Conservation (phyloP, 2,329 filamentous ascomycete species). For the Epichloe sibirici region DNA sequence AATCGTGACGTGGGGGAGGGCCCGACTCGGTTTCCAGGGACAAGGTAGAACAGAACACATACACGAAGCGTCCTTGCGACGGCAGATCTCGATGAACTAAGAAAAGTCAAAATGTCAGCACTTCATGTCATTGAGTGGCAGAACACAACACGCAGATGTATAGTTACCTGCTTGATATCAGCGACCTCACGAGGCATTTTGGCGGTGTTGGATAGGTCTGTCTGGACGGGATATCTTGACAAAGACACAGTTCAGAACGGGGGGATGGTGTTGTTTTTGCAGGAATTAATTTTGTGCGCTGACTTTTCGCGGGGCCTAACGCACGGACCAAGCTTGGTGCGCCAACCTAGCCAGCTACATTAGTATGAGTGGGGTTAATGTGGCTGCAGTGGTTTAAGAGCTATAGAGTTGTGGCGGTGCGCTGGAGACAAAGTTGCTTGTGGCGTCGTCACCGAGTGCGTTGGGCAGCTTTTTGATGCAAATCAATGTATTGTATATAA, state of each 20-base stretch:
- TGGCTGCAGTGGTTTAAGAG: background rate
- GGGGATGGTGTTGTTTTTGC: background rate
- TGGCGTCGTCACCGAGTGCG: slow-evolving; percentile 1
- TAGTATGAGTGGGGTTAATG: background rate
- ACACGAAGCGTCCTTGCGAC: slow-evolving; percentile 99
- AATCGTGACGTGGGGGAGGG: background rate
- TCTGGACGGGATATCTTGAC: slow-evolving; percentile 11
- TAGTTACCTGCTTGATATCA: slow-evolving; percentile 76
- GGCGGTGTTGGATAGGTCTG: slow-evolving; percentile 35
- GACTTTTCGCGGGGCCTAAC: slow-evolving; percentile 13
- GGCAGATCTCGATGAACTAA: slow-evolving; percentile 99
- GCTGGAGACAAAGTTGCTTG: background rate
- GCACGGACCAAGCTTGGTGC: slow-evolving; percentile 11
- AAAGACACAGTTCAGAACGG: slow-evolving; percentile 3
- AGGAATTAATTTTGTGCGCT: slow-evolving; percentile 6
- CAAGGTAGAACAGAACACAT: slow-evolving; percentile 36
- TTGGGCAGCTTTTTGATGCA: background rate
- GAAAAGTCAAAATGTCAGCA: slow-evolving; percentile 9
- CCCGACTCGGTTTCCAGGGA: slow-evolving; percentile 1
- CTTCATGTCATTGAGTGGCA: background rate
- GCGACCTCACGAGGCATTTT: slow-evolving; percentile 97
- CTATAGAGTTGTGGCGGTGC: slow-evolving; percentile 5
- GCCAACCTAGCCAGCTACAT: background rate
- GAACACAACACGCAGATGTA: too few species aligned
- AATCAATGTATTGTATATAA: background rate